These are phyloP conservation scores for Ogataea neopini DNA, from an alignment of 805 yeast species.

Conservation along the genomic window DNA sequence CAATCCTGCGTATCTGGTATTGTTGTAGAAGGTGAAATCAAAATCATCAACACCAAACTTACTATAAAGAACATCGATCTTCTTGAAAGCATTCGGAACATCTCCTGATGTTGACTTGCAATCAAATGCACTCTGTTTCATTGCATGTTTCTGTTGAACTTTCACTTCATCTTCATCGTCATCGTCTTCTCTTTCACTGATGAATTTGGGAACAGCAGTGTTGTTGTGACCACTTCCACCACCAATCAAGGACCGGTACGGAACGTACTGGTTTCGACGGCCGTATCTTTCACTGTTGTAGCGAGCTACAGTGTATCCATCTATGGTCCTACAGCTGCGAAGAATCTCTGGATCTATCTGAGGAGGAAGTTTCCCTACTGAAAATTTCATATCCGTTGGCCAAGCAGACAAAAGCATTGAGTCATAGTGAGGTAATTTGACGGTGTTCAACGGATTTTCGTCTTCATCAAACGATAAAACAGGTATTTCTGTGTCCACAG, in stretches of 20 bases:
- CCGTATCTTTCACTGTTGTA: slow-evolving; percentile 63
- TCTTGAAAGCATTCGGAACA: slow-evolving; percentile 74
- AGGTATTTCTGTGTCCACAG: slow-evolving; percentile 6
- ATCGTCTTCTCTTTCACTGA: slow-evolving; percentile 54
- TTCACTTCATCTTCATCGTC: slow-evolving; percentile 31
- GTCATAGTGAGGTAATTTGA: slow-evolving; percentile 88
- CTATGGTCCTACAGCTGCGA: slow-evolving; percentile 37
- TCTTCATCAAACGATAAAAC: slow-evolving; percentile 37
- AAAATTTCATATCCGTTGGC: slow-evolving; percentile 64
- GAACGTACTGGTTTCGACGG: slow-evolving; percentile 48
- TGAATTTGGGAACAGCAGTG: slow-evolving; percentile 48
- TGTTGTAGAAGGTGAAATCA: slow-evolving; percentile 83
- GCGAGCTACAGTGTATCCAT: slow-evolving; percentile 42
- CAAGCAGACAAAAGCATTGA: slow-evolving; percentile 78
- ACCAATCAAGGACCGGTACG: slow-evolving; percentile 41
- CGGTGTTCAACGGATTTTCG: slow-evolving; percentile 59
- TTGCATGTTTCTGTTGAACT: slow-evolving; percentile 20
- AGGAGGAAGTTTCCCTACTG: slow-evolving; percentile 57
- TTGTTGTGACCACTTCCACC: slow-evolving; percentile 31
- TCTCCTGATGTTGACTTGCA: slow-evolving; percentile 37
- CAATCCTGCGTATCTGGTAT: slow-evolving; percentile 75
- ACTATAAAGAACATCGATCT: slow-evolving; percentile 77
- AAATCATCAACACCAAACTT: slow-evolving; percentile 93
- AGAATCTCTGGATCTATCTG: slow-evolving; percentile 51
- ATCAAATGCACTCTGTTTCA: slow-evolving; percentile 31